Base-by-base conservation (phyloP, 202 grass and related monocot genomes). In the Carex sylvatica region DNA sequence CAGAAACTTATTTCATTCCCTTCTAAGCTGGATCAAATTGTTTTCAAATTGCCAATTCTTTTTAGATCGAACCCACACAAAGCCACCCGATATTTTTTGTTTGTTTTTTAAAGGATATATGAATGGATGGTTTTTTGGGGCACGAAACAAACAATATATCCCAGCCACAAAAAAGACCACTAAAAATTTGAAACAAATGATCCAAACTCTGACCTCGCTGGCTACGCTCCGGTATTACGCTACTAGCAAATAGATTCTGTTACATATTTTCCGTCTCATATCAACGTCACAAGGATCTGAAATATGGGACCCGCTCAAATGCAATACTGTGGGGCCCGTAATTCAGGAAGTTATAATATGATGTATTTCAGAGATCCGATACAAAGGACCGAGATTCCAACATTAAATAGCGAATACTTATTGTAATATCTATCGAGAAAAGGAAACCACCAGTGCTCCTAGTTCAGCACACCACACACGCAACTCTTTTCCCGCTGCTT, bases 221-320 rank as follows among this genome's bases (percentile, higher is more conserved):
- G 80, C 62, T 82, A 65, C 80, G 80, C 80, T 82, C 80, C 80
- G 80, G 2, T 56, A 65, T 82, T 70, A 82, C 80, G 80, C 80
- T 69, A 82, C 80, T 52, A 65, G 16, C 36, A 56, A 12, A 59
- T 36, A 59, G 74, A 77, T 77, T 54, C 53, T 77, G 52, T 77
- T 77, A 20, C 74, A 77, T 36, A 19, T 19, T 77, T 4, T 3
- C 30, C 74, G 0, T 6, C 33, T 19, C 26, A 77, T 0, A 10
- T 11, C 4, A 4, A 59, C 36, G 26, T 58, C 15, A 20, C 6
- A 77, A 36, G 8, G 2, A 2, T 2, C 15, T 77, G 53, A 12
- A 3, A 16, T 3, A 0, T 0, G 1, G 73, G 6, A 1, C 73
- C 52, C 26, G 33, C 15, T 18, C 1, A 2, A 16, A 47, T 2